Evolutionary conservation across 2,329 filamentous ascomycete species (phyloP).

Genomic region (Exophiala aquamarina): DNA sequence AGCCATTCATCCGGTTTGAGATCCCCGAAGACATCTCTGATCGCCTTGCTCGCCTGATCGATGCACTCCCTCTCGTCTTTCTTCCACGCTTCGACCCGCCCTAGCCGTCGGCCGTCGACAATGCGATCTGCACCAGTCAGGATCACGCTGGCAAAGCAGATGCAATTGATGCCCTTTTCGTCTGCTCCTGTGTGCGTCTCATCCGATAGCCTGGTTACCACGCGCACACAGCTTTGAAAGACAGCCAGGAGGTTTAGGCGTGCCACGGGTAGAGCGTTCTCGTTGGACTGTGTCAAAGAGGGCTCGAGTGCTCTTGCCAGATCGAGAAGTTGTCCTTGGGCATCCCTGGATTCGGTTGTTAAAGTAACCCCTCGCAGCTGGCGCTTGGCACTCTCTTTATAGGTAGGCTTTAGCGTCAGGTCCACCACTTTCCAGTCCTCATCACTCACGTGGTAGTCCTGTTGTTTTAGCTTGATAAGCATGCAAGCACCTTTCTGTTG

Average conservation of each 20-base stretch:
- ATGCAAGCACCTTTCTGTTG: slow-evolving; percentile 17
- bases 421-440: slow-evolving; percentile 12
- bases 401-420: neutral
- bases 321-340: neutral
- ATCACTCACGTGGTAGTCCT: slow-evolving; percentile 24
- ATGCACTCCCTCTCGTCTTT: slow-evolving; percentile 25
- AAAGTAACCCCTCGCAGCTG: neutral
- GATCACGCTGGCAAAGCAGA: slow-evolving; percentile 29
- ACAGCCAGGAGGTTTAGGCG: slow-evolving; percentile 29
- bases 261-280: slow-evolving; percentile 20
- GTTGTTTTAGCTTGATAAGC: slow-evolving; percentile 28
- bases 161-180: slow-evolving; percentile 26
- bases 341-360: neutral
- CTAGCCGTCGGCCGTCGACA: slow-evolving; percentile 18
- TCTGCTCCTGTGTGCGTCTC: slow-evolving; percentile 23
- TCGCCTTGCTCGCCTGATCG: slow-evolving; percentile 15
- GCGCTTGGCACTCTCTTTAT: neutral
- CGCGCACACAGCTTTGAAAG: slow-evolving; percentile 26
- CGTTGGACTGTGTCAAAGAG: neutral
- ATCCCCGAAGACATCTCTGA: slow-evolving; percentile 12
- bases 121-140: slow-evolving; percentile 28
- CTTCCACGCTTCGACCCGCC: slow-evolving; percentile 22
- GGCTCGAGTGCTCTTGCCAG: neutral
- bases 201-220: slow-evolving; percentile 29
- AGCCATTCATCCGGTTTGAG: slow-evolving; percentile 9